Percentiles rank a stretch among this genome's conserved stretches.
These are phyloP conservation scores for Helotiales sp. DNA, from an alignment of 2,329 filamentous ascomycete species.

Conservation along the genomic window DNA sequence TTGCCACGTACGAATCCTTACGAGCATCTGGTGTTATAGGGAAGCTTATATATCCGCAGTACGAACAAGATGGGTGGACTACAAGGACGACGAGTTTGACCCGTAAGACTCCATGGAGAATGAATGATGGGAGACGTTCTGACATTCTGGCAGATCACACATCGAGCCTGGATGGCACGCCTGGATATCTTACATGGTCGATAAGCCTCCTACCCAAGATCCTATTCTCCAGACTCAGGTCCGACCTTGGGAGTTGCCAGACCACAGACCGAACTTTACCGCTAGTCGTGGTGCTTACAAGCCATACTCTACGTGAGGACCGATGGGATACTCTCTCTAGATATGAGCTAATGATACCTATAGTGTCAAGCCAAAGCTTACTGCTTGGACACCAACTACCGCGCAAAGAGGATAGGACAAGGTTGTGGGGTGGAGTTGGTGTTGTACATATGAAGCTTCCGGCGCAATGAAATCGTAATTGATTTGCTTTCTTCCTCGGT, in stretches of 20 bases:
- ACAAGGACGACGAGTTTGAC: conserved; percentile 83
- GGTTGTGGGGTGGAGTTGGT: not conserved
- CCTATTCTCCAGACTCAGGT: conserved; percentile 65
- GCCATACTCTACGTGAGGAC: conserved; percentile 89
- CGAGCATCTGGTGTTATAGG: not conserved
- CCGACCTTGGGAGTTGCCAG: conserved; percentile 73
- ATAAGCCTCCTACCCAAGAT: conserved; percentile 81
- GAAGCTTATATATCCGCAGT: conserved; percentile 51
- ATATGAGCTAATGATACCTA: conserved; percentile 7
- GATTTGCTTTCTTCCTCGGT: no score
- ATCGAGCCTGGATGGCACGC: conserved; percentile 98
- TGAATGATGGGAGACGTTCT: conserved; percentile 10
- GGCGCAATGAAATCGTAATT: conserved; percentile 7
- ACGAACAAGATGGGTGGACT: conserved; percentile 96
- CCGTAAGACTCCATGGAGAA: conserved; percentile 50
- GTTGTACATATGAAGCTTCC: conserved; percentile 29
- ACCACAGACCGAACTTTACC: conserved; percentile 74
- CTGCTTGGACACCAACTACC: conserved; percentile 50
- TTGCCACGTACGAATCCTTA: conserved; percentile 69
- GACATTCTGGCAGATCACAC: conserved; percentile 56
- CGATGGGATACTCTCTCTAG: not conserved
- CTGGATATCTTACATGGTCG: conserved; percentile 93
- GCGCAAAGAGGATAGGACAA: conserved; percentile 27
- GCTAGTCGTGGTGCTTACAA: conserved; percentile 78
- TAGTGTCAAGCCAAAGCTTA: conserved; percentile 55